These are phyloP conservation scores for Penicillium coprophilum DNA, from an alignment of 495 filamentous ascomycete genomes.

Conservation along the genomic window DNA sequence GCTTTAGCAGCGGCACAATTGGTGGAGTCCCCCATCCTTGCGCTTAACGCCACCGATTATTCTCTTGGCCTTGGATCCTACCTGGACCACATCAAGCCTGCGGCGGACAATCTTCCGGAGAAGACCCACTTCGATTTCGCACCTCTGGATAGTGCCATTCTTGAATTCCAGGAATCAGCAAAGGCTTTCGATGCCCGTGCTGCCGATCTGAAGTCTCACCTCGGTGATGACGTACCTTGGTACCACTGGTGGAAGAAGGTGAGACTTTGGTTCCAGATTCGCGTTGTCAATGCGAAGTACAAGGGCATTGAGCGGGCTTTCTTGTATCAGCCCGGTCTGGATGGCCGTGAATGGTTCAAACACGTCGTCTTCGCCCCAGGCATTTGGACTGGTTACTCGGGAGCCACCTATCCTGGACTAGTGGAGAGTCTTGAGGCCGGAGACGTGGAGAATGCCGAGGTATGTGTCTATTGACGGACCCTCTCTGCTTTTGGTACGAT, in stretches of 20 bases:
- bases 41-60: constrained; percentile 51
- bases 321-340: constrained; percentile 56
- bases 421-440: constrained; percentile 59
- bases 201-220: constrained; percentile 50
- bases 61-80: constrained; percentile 46
- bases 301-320: constrained; percentile 63
- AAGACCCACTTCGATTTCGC: constrained; percentile 42
- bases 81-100: constrained; percentile 53
- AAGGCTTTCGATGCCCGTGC: constrained; percentile 54
- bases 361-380: constrained; percentile 74
- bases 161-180: constrained; percentile 46
- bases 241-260: constrained; percentile 73
- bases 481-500: constrained; percentile 1
- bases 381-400: constrained; percentile 85
- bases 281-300: constrained; percentile 58
- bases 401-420: constrained; percentile 64
- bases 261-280: constrained; percentile 55
- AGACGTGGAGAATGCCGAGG: constrained; percentile 48
- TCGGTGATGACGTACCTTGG: constrained; percentile 63
- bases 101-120: constrained; percentile 33
- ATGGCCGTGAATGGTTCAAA: constrained; percentile 63
- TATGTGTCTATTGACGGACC: constrained; percentile 19
- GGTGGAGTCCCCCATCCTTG: constrained; percentile 48
- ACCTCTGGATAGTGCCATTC: constrained; percentile 48
- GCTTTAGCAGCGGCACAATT: constrained; percentile 49